Evolutionary conservation across 2,329 filamentous ascomycete genomes (phyloP).

Genomic region (Epichloe festucae): DNA sequence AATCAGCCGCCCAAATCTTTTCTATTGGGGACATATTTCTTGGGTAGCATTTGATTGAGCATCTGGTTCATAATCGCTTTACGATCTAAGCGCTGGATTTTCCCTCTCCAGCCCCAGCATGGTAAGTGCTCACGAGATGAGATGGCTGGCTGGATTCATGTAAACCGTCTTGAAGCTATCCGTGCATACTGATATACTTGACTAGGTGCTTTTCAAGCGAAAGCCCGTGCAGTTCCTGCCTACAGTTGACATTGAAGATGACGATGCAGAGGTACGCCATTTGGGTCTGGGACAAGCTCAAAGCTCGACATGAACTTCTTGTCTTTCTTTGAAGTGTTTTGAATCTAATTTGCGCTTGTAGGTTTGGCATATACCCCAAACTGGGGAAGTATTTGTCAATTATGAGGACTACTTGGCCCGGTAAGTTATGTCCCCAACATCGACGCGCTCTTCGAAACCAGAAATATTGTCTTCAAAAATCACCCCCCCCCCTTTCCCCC

Average conservation of each 20-base stretch:
- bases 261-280: constrained; percentile 64
- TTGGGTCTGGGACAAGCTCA: background rate
- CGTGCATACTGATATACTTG: constrained; percentile 5
- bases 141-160: background rate
- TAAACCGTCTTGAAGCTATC: background rate
- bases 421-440: constrained; percentile 33
- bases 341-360: constrained; percentile 23
- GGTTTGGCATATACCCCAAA: constrained; percentile 87
- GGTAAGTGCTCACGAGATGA: constrained; percentile 4
- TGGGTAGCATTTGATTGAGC: background rate
- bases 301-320: constrained; percentile 1
- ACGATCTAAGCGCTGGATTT: background rate
- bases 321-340: background rate
- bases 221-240: constrained; percentile 82
- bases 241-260: constrained; percentile 60
- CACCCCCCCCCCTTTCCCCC: no score
- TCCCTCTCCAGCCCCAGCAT: constrained; percentile 3
- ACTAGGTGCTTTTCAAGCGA: constrained; percentile 84
- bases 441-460: background rate
- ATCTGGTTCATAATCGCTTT: background rate
- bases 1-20: background rate
- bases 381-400: constrained; percentile 75
- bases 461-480: background rate
- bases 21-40: background rate
- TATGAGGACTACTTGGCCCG: constrained; percentile 81